Evolutionary conservation across 2,329 filamentous ascomycete species (phyloP), one percentile per base, ranked within the genome.

Genomic region (Hypoxylon sp.): DNA sequence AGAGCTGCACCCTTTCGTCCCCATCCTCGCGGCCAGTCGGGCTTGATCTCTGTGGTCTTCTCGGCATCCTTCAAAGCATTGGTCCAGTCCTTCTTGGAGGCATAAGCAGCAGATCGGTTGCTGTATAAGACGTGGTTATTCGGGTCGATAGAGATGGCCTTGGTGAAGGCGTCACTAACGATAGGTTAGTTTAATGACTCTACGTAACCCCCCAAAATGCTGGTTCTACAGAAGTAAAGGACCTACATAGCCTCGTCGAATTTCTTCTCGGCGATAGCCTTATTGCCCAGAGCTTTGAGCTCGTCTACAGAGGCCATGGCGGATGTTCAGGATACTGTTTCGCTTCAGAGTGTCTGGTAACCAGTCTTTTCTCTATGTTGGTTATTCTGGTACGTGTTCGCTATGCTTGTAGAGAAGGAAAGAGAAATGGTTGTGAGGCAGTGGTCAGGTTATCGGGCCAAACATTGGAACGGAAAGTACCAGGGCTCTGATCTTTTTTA

Each of bases 11-110:
- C 96, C 81, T 98, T 98, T 68, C 96, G 91, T 65, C 92, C 91
- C 92, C 93, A 98, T 73, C 96, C 96, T 84, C 98, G 98, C 67
- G 93, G 90, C 96, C 96, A 99, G 85, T 98, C 96, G 11, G 95
- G 92, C 86, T 99, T 98, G 80, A 99, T 85, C 82, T 97, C 89
- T 61, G 92, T 97, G 2, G 93, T 96, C 87, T 98, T 98, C 78
- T 91, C 91, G 64, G 96, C 96, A 86, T 99, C 96, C 70, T 92
- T 87, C 27, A 98, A 84, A 19, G 96, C 96, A 73, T 91, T 88
- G 71, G 92, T 85, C 86, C 92, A 99, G 65, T 98, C 89, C 80
- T 91, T 93, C 82, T 97, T 92, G 58, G 96, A 98, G 48, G 95
- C 93, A 78, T 97, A 89, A 50, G 89, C 89, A 63, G 89, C 96